Base-by-base conservation (phyloP, 2,329 filamentous ascomycete genomes). In the Pyrenophora graminea region DNA sequence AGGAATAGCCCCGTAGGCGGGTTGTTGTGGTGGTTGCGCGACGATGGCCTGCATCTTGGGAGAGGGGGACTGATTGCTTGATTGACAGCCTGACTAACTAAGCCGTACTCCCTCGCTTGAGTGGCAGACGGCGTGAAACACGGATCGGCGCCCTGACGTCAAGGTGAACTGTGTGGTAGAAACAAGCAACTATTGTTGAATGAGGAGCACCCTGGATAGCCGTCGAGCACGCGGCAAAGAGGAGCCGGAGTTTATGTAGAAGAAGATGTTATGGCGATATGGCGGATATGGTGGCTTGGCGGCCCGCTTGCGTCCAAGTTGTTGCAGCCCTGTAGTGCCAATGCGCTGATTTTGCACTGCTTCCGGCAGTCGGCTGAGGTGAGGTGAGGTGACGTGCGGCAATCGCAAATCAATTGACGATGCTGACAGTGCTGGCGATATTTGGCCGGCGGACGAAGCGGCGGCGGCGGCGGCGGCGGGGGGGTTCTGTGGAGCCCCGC, bases 1-100 rank as follows among this genome's bases (percentile, higher is more conserved):
- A 42, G 66, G 68, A 30, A 64, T 55, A 30, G 65, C 59, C 27
- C 65, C 66, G 56, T 68, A 69, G 13, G 63, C 55, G 40, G 63
- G 51, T 7, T 56, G 51, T 36, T 54, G 59, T 32, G 59, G 58
- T 39, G 64, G 63, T 59, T 62, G 66, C 38, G 61, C 53, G 55
- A 66, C 64, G 39, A 67, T 58, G 43, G 64, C 61, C 48, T 67
- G 64, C 68, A 70, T 71, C 56, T 43, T 62, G 49, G 44, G 5
- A 36, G 27, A 10, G 27, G 27, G 48, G 40, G 38, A 46, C 25
- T 55, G 51, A 43, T 56, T 48, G 47, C 49, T 63, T 52, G 62
- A 58, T 61, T 56, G 59, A 45, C 45, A 45, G 49, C 47, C 27
- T 13, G 27, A 30, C 27, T 21, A 21, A 30, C 27, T 30, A 12